Evolutionary conservation across 805 yeast species (phyloP).

Genomic region (Candida montana): DNA sequence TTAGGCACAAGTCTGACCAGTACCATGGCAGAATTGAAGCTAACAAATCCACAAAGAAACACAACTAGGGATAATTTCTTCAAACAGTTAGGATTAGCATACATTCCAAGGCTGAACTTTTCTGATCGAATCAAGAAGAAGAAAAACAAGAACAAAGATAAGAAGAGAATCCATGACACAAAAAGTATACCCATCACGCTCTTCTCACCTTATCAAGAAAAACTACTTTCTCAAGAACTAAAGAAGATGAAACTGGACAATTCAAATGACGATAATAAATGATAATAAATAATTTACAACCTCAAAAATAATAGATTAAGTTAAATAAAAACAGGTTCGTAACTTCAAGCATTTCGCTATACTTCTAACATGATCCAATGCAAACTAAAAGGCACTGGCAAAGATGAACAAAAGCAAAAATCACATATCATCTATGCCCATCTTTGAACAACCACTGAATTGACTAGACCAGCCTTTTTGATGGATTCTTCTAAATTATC

Average conservation of each 20-base stretch:
- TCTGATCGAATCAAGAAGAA: neutral
- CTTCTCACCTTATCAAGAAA: neutral
- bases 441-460: constrained; percentile 87
- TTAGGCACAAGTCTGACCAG: neutral
- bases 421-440: constrained; percentile 47
- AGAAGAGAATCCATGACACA: neutral
- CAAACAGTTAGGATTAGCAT: neutral
- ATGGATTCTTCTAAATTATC: constrained; percentile 53
- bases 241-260: neutral
- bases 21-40: neutral
- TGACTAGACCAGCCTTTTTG: constrained; percentile 68
- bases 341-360: constrained; percentile 7
- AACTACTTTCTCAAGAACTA: neutral
- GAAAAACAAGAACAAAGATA: neutral
- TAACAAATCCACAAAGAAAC: neutral
- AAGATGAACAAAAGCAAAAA: constrained; percentile 21
- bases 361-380: too few relatives aligned
- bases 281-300: neutral
- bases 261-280: neutral
- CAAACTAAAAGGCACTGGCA: too few relatives aligned
- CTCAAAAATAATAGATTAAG: too few relatives aligned
- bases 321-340: neutral
- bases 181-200: neutral
- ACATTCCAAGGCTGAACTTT: neutral
- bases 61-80: neutral